Percentiles rank a stretch among this genome's conserved stretches.
Conservation (phyloP, 495 filamentous ascomycete genomes). For the Daldinia loculata region DNA sequence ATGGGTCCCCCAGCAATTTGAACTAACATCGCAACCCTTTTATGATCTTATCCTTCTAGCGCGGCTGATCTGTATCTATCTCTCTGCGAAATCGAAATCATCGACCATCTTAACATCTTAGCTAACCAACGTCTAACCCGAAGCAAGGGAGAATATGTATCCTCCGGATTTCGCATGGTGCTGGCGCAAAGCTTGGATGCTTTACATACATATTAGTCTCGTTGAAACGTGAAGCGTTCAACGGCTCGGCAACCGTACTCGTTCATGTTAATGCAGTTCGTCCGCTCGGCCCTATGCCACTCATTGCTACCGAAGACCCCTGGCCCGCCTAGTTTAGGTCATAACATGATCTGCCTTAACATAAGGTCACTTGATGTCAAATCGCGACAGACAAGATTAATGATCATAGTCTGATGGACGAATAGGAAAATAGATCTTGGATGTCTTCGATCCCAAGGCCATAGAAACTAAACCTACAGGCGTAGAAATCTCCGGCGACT, state of each 20-base stretch:
- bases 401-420: slow-evolving; percentile 2
- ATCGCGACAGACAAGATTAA: slow-evolving; percentile 16
- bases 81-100: slow-evolving; percentile 2
- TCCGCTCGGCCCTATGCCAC: slow-evolving; percentile 33
- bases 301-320: slow-evolving; percentile 33
- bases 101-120: background rate
- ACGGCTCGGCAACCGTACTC: slow-evolving; percentile 25
- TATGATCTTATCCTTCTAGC: slow-evolving; percentile 15
- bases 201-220: slow-evolving; percentile 28
- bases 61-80: slow-evolving; percentile 14
- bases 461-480: slow-evolving; percentile 11
- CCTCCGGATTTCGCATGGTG: background rate
- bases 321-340: slow-evolving; percentile 8
- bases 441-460: slow-evolving; percentile 13
- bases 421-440: slow-evolving; percentile 34
- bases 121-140: background rate
- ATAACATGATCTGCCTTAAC: slow-evolving; percentile 23
- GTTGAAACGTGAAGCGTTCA: slow-evolving; percentile 28
- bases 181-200: slow-evolving; percentile 8
- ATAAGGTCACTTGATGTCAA: slow-evolving; percentile 30
- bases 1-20: slow-evolving; percentile 26
- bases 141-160: background rate
- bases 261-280: slow-evolving; percentile 25
- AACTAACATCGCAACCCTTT: slow-evolving; percentile 14
- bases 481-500: slow-evolving; percentile 30